phyloP scores from a whole-genome alignment of 768 basidiomycete genomes.

The Tylopilus sp. region DNA sequence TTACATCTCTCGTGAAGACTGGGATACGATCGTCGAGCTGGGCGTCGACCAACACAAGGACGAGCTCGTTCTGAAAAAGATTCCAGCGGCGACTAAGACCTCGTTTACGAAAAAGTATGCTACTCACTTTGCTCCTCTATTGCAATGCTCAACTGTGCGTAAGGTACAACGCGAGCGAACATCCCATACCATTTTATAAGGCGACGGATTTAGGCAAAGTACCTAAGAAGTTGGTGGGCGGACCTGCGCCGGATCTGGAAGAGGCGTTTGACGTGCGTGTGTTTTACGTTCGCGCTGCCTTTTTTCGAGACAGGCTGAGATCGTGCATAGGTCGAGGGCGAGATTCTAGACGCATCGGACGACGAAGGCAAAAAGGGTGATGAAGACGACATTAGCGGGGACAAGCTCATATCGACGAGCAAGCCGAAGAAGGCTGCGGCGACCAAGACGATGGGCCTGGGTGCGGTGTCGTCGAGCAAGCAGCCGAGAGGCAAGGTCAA shows the following conservation, averaged over 20 bases:
- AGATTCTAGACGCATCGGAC: constrained; percentile 44
- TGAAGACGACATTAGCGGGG: constrained; percentile 45
- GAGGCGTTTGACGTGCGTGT: constrained; percentile 78
- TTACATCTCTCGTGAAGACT: constrained; percentile 89
- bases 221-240: constrained; percentile 75
- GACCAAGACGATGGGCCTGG: background rate
- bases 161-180: constrained; percentile 86
- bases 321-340: constrained; percentile 42
- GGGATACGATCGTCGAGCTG: constrained; percentile 94
- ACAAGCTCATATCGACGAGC: constrained; percentile 58
- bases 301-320: constrained; percentile 1
- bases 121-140: background rate
- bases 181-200: constrained; percentile 95
- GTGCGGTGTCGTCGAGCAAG: constrained; percentile 10
- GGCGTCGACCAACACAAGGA: constrained; percentile 82
- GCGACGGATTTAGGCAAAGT: constrained; percentile 73
- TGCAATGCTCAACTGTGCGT: background rate
- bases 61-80: constrained; percentile 76
- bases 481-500: constrained; percentile 18
- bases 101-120: constrained; percentile 82
- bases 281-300: background rate
- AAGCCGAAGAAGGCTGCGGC: constrained; percentile 33
- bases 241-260: constrained; percentile 84
- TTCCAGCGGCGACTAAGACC: constrained; percentile 75
- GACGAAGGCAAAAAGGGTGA: constrained; percentile 38